Conservation (phyloP, 2,329 filamentous ascomycete genomes). For the Phaeoacremonium minimum region DNA sequence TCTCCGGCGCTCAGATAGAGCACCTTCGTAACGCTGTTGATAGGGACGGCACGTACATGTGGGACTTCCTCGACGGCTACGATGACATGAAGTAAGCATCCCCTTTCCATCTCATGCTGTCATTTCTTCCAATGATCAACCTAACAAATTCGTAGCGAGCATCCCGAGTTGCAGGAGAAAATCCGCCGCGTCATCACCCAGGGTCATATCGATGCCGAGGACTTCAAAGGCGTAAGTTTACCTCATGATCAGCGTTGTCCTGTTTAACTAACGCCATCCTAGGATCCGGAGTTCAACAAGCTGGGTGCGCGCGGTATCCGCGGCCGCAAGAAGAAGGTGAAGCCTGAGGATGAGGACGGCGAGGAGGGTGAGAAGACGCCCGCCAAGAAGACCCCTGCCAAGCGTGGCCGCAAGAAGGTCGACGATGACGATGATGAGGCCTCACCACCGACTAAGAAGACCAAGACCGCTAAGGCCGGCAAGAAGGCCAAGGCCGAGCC, state of each 20-base stretch:
- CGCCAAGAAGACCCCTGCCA: slow-evolving; percentile 19
- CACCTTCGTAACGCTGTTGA: slow-evolving; percentile 58
- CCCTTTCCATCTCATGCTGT: not conserved
- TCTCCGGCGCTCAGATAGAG: slow-evolving; percentile 69
- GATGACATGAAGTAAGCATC: slow-evolving; percentile 60
- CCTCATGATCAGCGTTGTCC: slow-evolving; percentile 5
- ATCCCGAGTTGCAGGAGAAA: slow-evolving; percentile 66
- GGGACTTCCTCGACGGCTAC: slow-evolving; percentile 71
- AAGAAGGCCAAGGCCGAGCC: slow-evolving; percentile 20
- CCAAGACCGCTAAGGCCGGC: slow-evolving; percentile 19
- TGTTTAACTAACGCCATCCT: slow-evolving; percentile 9
- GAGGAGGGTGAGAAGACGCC: slow-evolving; percentile 11
- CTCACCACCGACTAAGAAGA: slow-evolving; percentile 33
- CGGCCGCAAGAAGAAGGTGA: slow-evolving; percentile 27
- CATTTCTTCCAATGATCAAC: not conserved
- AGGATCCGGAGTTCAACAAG: slow-evolving; percentile 74
- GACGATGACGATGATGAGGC: slow-evolving; percentile 19
- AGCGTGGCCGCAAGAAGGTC: slow-evolving; percentile 25
- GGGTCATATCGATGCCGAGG: slow-evolving; percentile 77
- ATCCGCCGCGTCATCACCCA: slow-evolving; percentile 66
- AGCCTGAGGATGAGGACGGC: slow-evolving; percentile 25
- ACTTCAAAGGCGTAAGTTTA: slow-evolving; percentile 81
- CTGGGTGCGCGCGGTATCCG: slow-evolving; percentile 64
- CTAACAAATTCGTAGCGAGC: slow-evolving; percentile 23
- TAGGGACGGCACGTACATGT: slow-evolving; percentile 46